Evolutionary conservation across 2,329 filamentous ascomycete genomes (phyloP), one percentile per base, ranked within the genome.

Genomic region (Ophiosphaerella herpotricha): DNA sequence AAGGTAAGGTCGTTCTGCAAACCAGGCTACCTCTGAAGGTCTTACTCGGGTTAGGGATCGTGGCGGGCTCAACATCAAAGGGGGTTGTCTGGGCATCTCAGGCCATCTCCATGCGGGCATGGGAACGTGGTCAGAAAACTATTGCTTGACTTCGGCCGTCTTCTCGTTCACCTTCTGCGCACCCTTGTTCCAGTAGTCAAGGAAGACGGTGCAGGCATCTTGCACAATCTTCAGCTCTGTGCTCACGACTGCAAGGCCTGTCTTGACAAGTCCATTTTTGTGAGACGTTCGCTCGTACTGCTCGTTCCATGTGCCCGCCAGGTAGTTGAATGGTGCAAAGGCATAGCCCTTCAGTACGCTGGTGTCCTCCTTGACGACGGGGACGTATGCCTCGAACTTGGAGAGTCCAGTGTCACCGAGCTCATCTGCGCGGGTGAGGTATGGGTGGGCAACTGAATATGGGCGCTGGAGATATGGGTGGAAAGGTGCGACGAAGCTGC

Each of bases 391-490:
- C 54, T 75, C 73, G 39, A 75, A 58, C 36, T 70, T 70, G 24
- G 58, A 61, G 44, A 75, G 70, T 16, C 67, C 64, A 11, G 52
- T 60, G 58, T 75, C 73, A 57, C 69, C 73, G 16, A 75, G 63
- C 62, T 70, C 73, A 72, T 97, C 94, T 67, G 86, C 92, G 74
- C 87, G 90, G 72, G 85, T 80, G 59, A 96, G 83, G 75, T 97
- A 97, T 1, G 93, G 92, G 44, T 86, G 86, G 57, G 96, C 83
- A 72, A 90, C 94, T 68, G 84, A 81, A 78, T 91, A 93, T 32
- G 92, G 91, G 63, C 83, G 89, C 64, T 85, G 75, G 64, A 97
- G 78, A 76, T 90, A 91, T 24, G 90, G 89, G 47, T 93, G 77
- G 57, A 96, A 77, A 16, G 91, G 90, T 61, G 86, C 87, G 71